These are phyloP conservation scores for Fragilaria radians DNA, from an alignment of 108 stramenopile species.

Conservation along the genomic window DNA sequence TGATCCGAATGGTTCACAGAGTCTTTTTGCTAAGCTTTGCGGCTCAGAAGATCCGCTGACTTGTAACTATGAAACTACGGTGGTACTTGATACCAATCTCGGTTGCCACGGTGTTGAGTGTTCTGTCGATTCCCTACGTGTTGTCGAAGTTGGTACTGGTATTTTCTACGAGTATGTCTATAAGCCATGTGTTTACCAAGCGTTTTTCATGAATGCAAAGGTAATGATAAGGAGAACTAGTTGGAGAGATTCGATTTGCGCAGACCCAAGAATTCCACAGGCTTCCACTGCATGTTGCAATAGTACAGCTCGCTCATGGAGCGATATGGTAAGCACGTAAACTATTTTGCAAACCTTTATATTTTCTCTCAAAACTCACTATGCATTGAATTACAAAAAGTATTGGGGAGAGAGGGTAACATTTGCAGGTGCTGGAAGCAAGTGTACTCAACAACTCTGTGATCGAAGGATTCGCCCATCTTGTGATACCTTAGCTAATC, in stretches of 20 bases:
- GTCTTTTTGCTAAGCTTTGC: slow-evolving; percentile 27
- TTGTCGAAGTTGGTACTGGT: slow-evolving; percentile 35
- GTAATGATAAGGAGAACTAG: too few species aligned
- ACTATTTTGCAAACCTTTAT: too few species aligned
- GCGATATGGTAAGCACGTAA: too few species aligned
- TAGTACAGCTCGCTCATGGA: neutral
- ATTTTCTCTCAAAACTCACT: too few species aligned
- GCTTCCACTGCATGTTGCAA: slow-evolving; percentile 15
- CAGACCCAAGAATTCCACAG: slow-evolving; percentile 15
- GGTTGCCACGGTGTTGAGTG: slow-evolving; percentile 42
- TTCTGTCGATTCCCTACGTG: slow-evolving; percentile 42
- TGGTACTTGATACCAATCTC: slow-evolving; percentile 31
- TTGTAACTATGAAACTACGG: slow-evolving; percentile 23
- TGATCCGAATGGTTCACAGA: neutral
- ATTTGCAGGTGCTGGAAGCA: slow-evolving; percentile 10
- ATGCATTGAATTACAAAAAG: slow-evolving; percentile 1
- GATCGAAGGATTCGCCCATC: slow-evolving; percentile 9
- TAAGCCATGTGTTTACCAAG: slow-evolving; percentile 51
- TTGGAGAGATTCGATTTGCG: too few species aligned
- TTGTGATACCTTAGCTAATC: neutral
- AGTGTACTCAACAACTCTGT: slow-evolving; percentile 8
- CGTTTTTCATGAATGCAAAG: slow-evolving; percentile 31
- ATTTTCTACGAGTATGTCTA: slow-evolving; percentile 53
- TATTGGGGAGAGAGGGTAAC: slow-evolving; percentile 15
- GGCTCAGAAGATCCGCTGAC: slow-evolving; percentile 11